phyloP scores from a whole-genome alignment of 2,329 filamentous ascomycete genomes.

The Xylaria sp. region DNA sequence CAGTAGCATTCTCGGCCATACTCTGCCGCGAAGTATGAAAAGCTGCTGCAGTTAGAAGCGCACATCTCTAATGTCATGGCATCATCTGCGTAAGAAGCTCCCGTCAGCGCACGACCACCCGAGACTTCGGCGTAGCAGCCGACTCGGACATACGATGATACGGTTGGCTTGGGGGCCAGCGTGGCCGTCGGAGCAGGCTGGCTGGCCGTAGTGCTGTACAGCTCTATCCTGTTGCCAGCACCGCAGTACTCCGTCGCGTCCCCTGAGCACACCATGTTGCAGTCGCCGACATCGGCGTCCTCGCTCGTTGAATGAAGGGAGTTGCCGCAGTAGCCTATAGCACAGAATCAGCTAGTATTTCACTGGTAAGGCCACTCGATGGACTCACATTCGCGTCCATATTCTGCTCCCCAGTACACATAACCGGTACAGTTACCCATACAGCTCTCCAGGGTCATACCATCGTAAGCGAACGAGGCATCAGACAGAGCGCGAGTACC shows the following conservation, averaged over 20 bases:
- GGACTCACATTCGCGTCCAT: conserved; percentile 51
- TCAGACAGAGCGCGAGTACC: conserved; percentile 47
- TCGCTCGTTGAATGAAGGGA: conserved; percentile 39
- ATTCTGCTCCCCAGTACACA: conserved; percentile 55
- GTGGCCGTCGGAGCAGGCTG: conserved; percentile 40
- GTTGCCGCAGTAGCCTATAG: conserved; percentile 52
- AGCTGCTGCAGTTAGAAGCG: conserved; percentile 40
- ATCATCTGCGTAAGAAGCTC: conserved; percentile 37
- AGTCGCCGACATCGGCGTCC: conserved; percentile 38
- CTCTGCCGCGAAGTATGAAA: conserved; percentile 43
- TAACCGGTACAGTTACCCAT: conserved; percentile 49
- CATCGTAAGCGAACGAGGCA: conserved; percentile 46
- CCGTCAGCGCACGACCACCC: conserved; percentile 41
- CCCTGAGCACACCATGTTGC: conserved; percentile 47
- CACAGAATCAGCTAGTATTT: conserved; percentile 12
- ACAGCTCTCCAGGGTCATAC: conserved; percentile 54
- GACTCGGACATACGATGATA: conserved; percentile 41
- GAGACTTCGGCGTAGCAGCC: conserved; percentile 46
- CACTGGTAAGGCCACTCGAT: not conserved
- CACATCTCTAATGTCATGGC: conserved; percentile 45
- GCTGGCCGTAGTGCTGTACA: conserved; percentile 46
- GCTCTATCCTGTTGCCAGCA: conserved; percentile 46
- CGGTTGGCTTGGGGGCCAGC: conserved; percentile 38
- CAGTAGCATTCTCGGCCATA: conserved; percentile 47
- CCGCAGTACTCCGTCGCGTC: conserved; percentile 47